These are phyloP conservation scores for Ophiostoma ulmi DNA, from an alignment of 2,329 filamentous ascomycete species.

Conservation along the genomic window DNA sequence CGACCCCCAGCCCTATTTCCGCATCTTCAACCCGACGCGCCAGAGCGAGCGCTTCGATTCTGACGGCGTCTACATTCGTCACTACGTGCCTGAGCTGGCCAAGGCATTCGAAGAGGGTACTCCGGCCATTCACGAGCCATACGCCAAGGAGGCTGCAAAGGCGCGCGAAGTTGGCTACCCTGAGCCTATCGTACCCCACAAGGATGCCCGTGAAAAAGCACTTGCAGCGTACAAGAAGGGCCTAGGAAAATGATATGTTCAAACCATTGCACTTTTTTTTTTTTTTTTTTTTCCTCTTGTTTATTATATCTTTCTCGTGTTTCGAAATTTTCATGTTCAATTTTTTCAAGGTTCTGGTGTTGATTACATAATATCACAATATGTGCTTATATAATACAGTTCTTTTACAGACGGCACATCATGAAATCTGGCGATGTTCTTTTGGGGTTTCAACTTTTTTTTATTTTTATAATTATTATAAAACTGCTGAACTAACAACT, in stretches of 20 bases:
- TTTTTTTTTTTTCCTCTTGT: neutral
- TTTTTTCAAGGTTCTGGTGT: too few species aligned
- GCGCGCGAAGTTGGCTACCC: slow-evolving; percentile 69
- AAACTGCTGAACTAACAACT: too few species aligned
- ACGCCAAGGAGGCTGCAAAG: slow-evolving; percentile 49
- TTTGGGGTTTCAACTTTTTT: too few species aligned
- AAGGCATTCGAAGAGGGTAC: slow-evolving; percentile 55
- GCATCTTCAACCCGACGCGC: slow-evolving; percentile 79
- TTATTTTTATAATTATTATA: too few species aligned
- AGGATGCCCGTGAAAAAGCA: slow-evolving; percentile 55
- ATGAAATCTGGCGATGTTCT: neutral
- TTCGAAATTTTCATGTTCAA: neutral
- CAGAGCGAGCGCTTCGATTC: slow-evolving; percentile 85
- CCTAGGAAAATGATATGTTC: neutral
- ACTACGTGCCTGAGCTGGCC: slow-evolving; percentile 73
- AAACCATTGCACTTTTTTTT: neutral
- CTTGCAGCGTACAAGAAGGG: slow-evolving; percentile 32
- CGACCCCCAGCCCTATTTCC: slow-evolving; percentile 68
- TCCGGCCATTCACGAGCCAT: slow-evolving; percentile 76
- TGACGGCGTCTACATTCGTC: slow-evolving; percentile 71
- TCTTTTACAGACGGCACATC: neutral
- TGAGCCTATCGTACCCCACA: slow-evolving; percentile 68
- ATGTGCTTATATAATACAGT: neutral
- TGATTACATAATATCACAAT: too few species aligned
- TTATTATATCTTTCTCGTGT: neutral